Evolutionary conservation across 179 eudicot species (phyloP), one percentile per base, ranked within the genome.

Genomic region (Patellifolia procumbens): DNA sequence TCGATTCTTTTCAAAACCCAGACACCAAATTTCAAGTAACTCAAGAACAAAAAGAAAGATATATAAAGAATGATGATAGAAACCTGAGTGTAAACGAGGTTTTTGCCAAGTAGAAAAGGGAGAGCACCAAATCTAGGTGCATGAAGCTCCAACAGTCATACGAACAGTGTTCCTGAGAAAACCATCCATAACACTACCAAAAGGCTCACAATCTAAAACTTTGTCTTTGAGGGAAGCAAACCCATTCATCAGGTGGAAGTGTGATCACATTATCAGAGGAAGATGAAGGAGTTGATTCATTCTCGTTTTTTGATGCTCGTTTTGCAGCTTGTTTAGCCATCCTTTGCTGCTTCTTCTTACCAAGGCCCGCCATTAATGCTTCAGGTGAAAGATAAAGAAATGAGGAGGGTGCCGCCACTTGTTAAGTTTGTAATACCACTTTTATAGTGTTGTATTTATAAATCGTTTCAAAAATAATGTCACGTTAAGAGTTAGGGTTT

Each of bases 121-220:
- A 60, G 39, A 60, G 65, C 12, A 28, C 65, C 65, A 60, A 60
- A 60, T 31, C 31, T 29, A 60, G 65, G 65, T 28, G 37, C 65
- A 26, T 31, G 35, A 8, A 29, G 2, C 12, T 60, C n/a, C 65
- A 31, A 31, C 31, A 60, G 65, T 60, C 65, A 60, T 60, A 60
- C 39, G 65, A 60, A 60, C 65, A 60, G 65, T 60, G 20, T 60
- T 60, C 15, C 65, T 60, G 5, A 60, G 2, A 2, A 60, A 2
- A 60, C 65, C 65, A 29, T 16, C 65, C 65, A 58, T 2, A 8
- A 26, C 32, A 26, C 1, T 10, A 24, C 63, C 63, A 26, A 58
- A 1, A 2, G 34, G 37, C 7, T 37, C 65, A 60, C 20, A 13
- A 31, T 60, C 37, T 11, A 60, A n/a, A 60, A 60, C 37, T 28